Evolutionary conservation across 2,329 filamentous ascomycete genomes (phyloP), one percentile per base, ranked within the genome.

Genomic region (Sporothrix phasma): DNA sequence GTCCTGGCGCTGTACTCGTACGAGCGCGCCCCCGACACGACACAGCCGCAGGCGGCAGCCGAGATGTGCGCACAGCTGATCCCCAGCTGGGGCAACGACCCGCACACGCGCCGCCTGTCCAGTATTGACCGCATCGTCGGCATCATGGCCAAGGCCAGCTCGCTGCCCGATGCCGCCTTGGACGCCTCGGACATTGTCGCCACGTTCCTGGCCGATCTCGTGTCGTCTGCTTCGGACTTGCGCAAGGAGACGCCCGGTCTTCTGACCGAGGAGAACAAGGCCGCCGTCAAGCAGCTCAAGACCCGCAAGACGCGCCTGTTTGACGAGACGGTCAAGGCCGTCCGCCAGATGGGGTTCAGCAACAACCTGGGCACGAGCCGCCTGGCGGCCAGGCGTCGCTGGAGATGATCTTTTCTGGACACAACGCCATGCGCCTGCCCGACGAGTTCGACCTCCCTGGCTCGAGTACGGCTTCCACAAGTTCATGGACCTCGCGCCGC

Each of bases 301-400:
- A 86, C 85, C 2, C 84, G 90, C 70, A 99, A 99, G 76, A 86
- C 91, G 49, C 92, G 92, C 69, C 82, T 97, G 15, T 94, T 96
- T 70, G 89, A 91, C 0, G 93, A 97, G 69, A 92, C 89, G 0
- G 78, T 99, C 67, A 92, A 90, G 71, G 84, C 87, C 24, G 78
- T 97, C 31, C 86, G 91, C 41, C 84, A 88, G 64, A 97, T 99
- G 93, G 94, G 94, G 3, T 84, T 99, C 70, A 88, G 88, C 70
- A 86, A 87, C 61, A 97, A 96, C 72, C 79, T 96, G 17, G 86
- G 88, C 68, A 86, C 85, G 15, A 85, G 89, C 71, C 80, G 88
- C 49, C 79, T 97, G 19, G 81, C 83, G 45, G 84, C 85, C 94
- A 99, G 74, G 80, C 83, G 31, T 88, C 89, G 0, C 78, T 90